These are phyloP conservation scores for Cucumis melo DNA, from an alignment of 306 rosid genomes.

Conservation along the genomic window DNA sequence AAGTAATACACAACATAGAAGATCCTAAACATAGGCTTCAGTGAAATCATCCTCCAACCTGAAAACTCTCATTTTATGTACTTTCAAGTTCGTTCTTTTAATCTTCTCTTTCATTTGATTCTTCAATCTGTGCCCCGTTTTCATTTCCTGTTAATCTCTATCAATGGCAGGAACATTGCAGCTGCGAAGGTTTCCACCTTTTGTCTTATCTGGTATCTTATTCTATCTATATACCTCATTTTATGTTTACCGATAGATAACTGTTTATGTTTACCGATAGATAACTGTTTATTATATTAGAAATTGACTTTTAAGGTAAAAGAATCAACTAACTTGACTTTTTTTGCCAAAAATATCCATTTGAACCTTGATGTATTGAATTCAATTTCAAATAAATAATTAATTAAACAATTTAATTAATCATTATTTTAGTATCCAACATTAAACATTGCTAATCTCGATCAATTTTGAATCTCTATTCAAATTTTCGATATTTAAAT, in stretches of 20 bases:
- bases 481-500: no score
- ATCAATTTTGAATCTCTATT: no score
- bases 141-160: not conserved
- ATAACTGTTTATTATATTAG: not conserved
- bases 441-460: no score
- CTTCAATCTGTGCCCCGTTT: not conserved
- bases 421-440: no score
- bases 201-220: no score
- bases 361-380: no score
- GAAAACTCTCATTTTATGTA: not conserved
- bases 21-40: not conserved
- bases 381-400: no score
- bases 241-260: not conserved
- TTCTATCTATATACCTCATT: not conserved
- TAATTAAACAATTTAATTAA: no score
- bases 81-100: not conserved
- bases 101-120: not conserved
- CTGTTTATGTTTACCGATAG: not conserved
- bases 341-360: no score
- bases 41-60: not conserved
- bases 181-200: no score
- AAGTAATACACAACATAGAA: not conserved
- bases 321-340: no score
- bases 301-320: no score
- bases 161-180: not conserved